Conservation (phyloP, 2,329 filamentous ascomycete species). For the Colletotrichum sp. region DNA sequence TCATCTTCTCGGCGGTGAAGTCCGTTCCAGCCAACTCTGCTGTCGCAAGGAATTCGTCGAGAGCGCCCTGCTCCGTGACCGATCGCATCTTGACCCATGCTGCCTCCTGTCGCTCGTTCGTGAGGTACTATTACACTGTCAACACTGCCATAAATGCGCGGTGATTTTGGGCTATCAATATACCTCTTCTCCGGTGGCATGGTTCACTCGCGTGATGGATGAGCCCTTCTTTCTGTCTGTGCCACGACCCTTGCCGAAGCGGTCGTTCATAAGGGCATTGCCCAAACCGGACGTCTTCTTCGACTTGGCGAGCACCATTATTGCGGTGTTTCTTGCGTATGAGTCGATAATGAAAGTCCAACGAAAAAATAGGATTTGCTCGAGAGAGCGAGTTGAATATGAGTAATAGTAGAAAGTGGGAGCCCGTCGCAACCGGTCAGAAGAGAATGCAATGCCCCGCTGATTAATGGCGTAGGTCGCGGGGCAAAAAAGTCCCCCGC, state of each 20-base stretch:
- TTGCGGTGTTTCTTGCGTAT: slow-evolving; percentile 30
- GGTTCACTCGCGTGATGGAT: slow-evolving; percentile 70
- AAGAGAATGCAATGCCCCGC: slow-evolving; percentile 25
- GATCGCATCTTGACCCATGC: slow-evolving; percentile 99
- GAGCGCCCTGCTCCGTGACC: slow-evolving; percentile 93
- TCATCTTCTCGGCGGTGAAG: slow-evolving; percentile 98
- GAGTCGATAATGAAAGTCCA: background rate
- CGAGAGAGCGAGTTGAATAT: slow-evolving; percentile 7
- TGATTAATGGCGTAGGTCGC: slow-evolving; percentile 24
- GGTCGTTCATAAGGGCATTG: slow-evolving; percentile 98
- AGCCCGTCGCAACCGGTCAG: slow-evolving; percentile 9
- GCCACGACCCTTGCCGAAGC: slow-evolving; percentile 93
- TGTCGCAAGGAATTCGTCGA: slow-evolving; percentile 95
- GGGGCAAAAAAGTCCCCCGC: slow-evolving; percentile 26
- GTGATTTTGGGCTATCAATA: background rate
- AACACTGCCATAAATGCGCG: slow-evolving; percentile 5
- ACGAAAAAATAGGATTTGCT: background rate
- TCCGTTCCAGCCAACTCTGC: slow-evolving; percentile 98
- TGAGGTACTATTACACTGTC: slow-evolving; percentile 70
- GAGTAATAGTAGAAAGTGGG: slow-evolving; percentile 20
- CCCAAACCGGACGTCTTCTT: slow-evolving; percentile 95
- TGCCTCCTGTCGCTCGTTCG: slow-evolving; percentile 88
- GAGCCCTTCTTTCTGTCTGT: slow-evolving; percentile 75
- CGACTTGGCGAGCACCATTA: slow-evolving; percentile 78
- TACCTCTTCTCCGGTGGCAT: slow-evolving; percentile 79